phyloP scores from a whole-genome alignment of 768 basidiomycete genomes.

The Mycena galericulata region DNA sequence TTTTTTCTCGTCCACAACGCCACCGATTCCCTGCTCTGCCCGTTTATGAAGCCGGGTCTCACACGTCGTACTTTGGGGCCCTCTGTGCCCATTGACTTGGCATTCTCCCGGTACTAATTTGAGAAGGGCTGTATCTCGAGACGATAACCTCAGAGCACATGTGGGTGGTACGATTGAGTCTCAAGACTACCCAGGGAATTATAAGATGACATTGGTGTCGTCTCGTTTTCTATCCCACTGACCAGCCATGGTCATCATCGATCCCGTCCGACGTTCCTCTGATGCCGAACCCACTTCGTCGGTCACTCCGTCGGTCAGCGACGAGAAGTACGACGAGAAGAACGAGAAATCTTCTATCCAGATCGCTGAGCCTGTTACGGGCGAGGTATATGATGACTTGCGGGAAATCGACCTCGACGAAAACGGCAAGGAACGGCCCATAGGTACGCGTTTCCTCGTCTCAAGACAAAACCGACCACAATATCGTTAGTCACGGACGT shows the following conservation, averaged over 20 bases:
- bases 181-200: no score
- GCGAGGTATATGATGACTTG: constrained; percentile 36
- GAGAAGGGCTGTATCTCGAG: no score
- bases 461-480: neutral
- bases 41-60: no score
- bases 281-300: neutral
- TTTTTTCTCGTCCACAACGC: no score
- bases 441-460: constrained; percentile 45
- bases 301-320: constrained; percentile 2
- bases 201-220: no score
- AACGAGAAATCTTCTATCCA: constrained; percentile 16
- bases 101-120: no score
- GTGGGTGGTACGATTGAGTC: no score
- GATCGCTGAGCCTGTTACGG: constrained; percentile 22
- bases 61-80: no score
- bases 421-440: constrained; percentile 62
- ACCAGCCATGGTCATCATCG: constrained; percentile 18
- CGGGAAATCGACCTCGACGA: constrained; percentile 56
- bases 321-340: constrained; percentile 26
- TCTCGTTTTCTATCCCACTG: neutral
- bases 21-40: no score
- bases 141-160: no score
- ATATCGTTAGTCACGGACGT: constrained; percentile 52
- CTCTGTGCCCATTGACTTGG: no score
- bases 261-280: neutral